Percentiles rank a stretch among this genome's conserved stretches.
These are phyloP conservation scores for Pinus tabuliformis DNA, from an alignment of 75 land plant genomes.

Conservation along the genomic window DNA sequence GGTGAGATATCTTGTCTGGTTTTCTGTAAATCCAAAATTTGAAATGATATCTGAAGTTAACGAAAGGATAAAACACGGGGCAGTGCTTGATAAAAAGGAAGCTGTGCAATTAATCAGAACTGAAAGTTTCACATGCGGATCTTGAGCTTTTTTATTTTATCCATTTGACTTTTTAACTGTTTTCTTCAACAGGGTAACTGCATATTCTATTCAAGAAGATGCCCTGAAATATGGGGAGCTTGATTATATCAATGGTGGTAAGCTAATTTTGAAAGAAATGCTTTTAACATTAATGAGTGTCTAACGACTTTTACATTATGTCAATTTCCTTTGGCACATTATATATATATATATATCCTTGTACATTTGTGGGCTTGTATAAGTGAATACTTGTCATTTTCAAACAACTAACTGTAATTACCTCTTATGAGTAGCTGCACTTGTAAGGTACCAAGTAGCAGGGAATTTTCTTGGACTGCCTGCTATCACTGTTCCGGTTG, in stretches of 20 bases:
- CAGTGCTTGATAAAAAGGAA: background rate
- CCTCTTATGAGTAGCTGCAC: constrained; percentile 53
- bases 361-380: background rate
- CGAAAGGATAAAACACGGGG: background rate
- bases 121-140: background rate
- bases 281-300: too few species aligned
- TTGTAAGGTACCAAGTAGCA: constrained; percentile 67
- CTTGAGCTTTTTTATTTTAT: background rate
- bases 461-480: constrained; percentile 88
- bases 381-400: background rate
- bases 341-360: background rate
- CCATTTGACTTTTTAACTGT: background rate
- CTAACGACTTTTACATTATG: too few species aligned
- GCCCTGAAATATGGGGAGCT: constrained; percentile 69
- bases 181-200: constrained; percentile 54
- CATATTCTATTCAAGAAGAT: constrained; percentile 49
- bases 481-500: constrained; percentile 76
- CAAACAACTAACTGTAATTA: background rate
- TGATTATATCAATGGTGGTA: constrained; percentile 90
- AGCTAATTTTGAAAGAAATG: background rate
- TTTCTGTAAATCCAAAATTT: background rate
- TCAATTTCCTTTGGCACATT: background rate
- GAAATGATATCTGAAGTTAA: background rate
- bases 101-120: background rate
- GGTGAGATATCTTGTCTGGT: background rate